Base-by-base conservation (phyloP, 2,329 filamentous ascomycete species). In the Alternaria rosae region DNA sequence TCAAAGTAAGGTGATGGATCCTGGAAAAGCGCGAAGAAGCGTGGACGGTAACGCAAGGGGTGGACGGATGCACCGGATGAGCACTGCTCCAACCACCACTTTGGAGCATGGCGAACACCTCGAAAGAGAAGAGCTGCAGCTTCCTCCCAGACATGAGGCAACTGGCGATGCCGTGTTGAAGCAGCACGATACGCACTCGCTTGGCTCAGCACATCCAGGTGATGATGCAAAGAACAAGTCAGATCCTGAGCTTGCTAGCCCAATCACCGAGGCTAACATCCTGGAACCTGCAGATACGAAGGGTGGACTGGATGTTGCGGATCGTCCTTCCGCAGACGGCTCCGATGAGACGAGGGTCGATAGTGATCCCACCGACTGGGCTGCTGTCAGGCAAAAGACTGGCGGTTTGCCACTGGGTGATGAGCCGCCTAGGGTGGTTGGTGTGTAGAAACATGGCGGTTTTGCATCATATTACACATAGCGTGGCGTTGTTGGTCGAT, bases 41-140 rank as follows among this genome's bases (percentile, higher is more conserved):
- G 61, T 66, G 4, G 66, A 70, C 9, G 45, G 53, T 5, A 23
- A 55, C 8, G 56, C 44, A 17, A 51, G 57, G 17, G 51, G 53
- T 21, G 60, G 54, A 25, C 48, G 47, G 3, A 43, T 68, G 30
- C 56, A 66, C n/a, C 44, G 70, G n/a, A 70, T 65, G 53, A 69
- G 58, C 25, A 73, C 70, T 11, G 65, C 68, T 11, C 70, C 70
- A 9, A 64, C 61, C 30, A 66, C 62, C 2, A 57, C 35, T 3
- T 35, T 60, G 5, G 67, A 68, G 41, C 59, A 55, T 23, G 30
- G 44, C 13, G 35, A 59, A 21, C 54, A 60, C 7, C 48, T 25
- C 11, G 48, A 50, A 10, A 41, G 52, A 25, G 47, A 61, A 12
- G 52, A 35, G 6, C 43, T 67, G 10, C 42, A 67, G 23, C 38